Evolutionary conservation across 1,139 yeast genomes (phyloP), one percentile per base, ranked within the genome.

Genomic region (Scheffersomyces segobiensis): DNA sequence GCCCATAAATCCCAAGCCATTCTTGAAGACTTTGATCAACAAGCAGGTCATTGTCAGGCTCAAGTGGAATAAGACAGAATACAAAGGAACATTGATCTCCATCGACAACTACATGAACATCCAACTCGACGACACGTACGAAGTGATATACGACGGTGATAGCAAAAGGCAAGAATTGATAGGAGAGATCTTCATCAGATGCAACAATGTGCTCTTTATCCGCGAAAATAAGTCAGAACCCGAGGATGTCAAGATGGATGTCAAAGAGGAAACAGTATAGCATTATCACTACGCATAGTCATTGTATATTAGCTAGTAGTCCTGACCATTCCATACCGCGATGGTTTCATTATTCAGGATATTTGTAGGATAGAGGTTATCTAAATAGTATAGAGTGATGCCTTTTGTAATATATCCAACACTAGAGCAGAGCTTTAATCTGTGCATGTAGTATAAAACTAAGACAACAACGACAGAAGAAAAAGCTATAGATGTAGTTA

Each of bases 21-120:
- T 89, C 66, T 78, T 95, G 57, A 89, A 89, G 62, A 88, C 89
- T 24, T 83, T 95, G 53, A 80, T 89, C 21, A 88, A 89, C 59
- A 82, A 87, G 61, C 79, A 78, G 22, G 93, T 95, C 18, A 76
- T 88, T n/a, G 96, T 95, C n/a, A 85, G 95, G 57, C 82, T 95
- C 62, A 95, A 95, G 73, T 96, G 97, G 90, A 95, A 93, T 69
- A 86, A 85, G 63, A 90, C 97, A n/a, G 97, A 93, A 71, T 95
- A 95, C 74, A 83, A 79, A 60, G 99, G 99, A 0, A 82, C 73
- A n/a, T 81, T 95, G 54, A 76, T 87, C 18, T 87, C 97, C 1
- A 89, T 92, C 39, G 99, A 95, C 71, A 91, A 92, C 66, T 96
- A 95, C 75, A 95, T 96, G 95, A 96, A 95, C 68, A 66, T 95